Evolutionary conservation across 768 basidiomycete genomes (phyloP).

Genomic region (Agaricus sinodeliciosus): DNA sequence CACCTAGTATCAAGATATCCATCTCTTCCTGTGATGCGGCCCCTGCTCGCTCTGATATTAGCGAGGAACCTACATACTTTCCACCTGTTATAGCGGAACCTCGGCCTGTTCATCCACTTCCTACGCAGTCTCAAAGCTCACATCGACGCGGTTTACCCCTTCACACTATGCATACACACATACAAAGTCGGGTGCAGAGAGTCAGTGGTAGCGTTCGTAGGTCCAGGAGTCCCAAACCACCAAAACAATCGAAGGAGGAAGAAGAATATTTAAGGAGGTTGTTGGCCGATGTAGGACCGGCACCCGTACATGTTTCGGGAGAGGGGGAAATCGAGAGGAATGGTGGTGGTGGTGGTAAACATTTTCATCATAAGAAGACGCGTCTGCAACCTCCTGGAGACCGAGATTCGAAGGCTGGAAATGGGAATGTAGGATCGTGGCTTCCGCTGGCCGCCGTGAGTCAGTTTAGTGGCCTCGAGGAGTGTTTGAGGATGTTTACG

Average conservation of each 20-base stretch:
- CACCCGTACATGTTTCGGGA: constrained; percentile 27
- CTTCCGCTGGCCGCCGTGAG: constrained; percentile 34
- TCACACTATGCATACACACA: constrained; percentile 1
- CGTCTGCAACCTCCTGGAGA: constrained; percentile 5
- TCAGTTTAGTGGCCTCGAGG: constrained; percentile 58
- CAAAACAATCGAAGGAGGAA: constrained; percentile 52
- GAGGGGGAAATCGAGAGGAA: background rate
- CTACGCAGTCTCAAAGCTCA: background rate
- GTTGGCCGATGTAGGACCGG: constrained; percentile 53
- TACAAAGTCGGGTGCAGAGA: background rate
- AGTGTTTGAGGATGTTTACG: constrained; percentile 83
- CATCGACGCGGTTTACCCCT: constrained; percentile 7
- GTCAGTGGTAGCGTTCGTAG: constrained; percentile 17
- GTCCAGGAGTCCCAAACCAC: constrained; percentile 41
- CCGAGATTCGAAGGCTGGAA: constrained; percentile 7
- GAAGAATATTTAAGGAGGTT: constrained; percentile 62
- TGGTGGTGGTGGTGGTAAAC: constrained; percentile 15
- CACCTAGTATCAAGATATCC: background rate
- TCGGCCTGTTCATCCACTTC: background rate
- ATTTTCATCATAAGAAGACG: constrained; percentile 5
- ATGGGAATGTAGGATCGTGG: constrained; percentile 21
- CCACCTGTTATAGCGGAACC: background rate
- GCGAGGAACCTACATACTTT: background rate
- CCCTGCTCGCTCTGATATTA: background rate
- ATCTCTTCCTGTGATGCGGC: background rate